Evolutionary conservation across 139 green algal genomes (phyloP), one percentile per base, ranked within the genome.

Genomic region (Diplosphaera chodatii): DNA sequence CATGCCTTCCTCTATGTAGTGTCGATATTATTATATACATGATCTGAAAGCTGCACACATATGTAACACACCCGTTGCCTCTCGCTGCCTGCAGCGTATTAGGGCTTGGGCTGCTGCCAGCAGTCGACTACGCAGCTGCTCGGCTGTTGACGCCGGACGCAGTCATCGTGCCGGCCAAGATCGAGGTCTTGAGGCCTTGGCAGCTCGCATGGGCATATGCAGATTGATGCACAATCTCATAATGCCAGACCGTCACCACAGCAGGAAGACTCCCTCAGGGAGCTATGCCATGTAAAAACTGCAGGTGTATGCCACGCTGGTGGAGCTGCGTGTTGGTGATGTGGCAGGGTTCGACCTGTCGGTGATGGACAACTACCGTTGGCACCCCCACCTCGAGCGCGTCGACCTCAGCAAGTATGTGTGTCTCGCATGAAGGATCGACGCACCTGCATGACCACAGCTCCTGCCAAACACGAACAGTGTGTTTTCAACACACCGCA

Each of bases 271-370:
- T 59, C 3, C 16, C 48, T n/a, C 48, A 23, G 3, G 48, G 48
- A 59, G 16, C 16, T 25, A 25, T 33, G n/a, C 33, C 32, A 55
- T 33, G 21, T 40, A 2, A 37, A 68, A 41, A 1, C 23, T 68
- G 27, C 67, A 74, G 63, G 78, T 90, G 23, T 76, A 63, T 20
- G 86, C 69, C 2, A 33, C 67, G 72, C 74, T 91, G 41, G 32
- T 89, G 30, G 78, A 85, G 31, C 32, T 89, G 40, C 63, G 69
- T 4, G 64, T 85, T 15, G 32, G 63, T 2, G 18, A 77, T 1
- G 78, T 89, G 10, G 68, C 29, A 25, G 89, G 88, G 16, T 91
- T 94, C 66, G 82, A 94, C 72, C 66, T 94, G 28, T 79, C 71
- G 1, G 32, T 63, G 3, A 63, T 94, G 48, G 87, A 92, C 73